Evolutionary conservation across 371 early-diverging fungal genomes (phyloP), one percentile per base, ranked within the genome.

Genomic region (Apophysomyces elegans): DNA sequence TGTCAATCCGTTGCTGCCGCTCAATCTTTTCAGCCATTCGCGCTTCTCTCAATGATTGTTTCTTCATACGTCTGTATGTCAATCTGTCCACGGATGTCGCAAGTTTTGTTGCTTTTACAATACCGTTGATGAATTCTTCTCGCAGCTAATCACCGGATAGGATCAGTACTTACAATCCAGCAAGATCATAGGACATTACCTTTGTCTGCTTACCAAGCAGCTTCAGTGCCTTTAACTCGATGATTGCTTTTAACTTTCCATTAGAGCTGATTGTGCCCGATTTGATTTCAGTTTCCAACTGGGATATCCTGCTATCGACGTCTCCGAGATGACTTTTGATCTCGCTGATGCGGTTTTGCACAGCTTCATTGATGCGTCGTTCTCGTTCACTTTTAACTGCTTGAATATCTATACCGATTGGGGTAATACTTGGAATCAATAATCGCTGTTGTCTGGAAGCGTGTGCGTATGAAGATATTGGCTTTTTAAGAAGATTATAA

Each of bases 11-110:
- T 73, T 95, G 94, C 66, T 91, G 92, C n/a, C 92, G 83, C 72
- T 97, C 98, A 45, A 93, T 86, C 74, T 87, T 90, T 73, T 97
- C 98, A 1, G 96, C 95, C 75, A 90, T 88, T n/a, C 93, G 84
- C 1, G 95, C 94, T 64, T 97, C 97, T 21, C 95, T 86, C 61
- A 93, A 72, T 0, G 93, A 88, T 69, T 91, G 93, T 72, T 93
- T 95, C 86, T 96, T 96, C 85, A 92, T 85, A 18, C 95, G 85
- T 54, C 94, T 88, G 72, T 89, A 95, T 7, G 88, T 83, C 2
- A 88, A 66, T 41, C 96, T 84, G 72, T 97, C 94, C 1, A 88
- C 80, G 0, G 91, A 87, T 9, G 96, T 92, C 1, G 88, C 87
- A 45, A 96, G 76, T 59, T 91, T 90, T n/a, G 96, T 91, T 5